Evolutionary conservation across 2,329 filamentous ascomycete genomes (phyloP).

Genomic region (Fusarium kyushuense): DNA sequence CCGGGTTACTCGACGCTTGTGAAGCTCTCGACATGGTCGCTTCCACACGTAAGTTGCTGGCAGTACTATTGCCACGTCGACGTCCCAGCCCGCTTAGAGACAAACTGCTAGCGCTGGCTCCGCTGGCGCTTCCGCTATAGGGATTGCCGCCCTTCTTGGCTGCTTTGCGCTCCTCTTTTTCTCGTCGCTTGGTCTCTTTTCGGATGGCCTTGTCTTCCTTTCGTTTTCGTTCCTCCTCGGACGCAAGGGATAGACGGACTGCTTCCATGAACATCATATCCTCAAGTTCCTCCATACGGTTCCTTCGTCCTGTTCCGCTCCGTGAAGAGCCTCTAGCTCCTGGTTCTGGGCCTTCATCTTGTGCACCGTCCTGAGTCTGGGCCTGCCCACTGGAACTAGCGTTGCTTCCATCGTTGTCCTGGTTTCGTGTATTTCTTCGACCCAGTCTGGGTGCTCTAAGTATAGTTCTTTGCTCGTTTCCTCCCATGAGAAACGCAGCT

Average conservation of each 20-base stretch:
- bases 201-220: slow-evolving; percentile 69
- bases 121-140: slow-evolving; percentile 53
- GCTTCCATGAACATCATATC: slow-evolving; percentile 99
- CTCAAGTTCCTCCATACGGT: slow-evolving; percentile 86
- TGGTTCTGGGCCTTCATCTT: slow-evolving; percentile 44
- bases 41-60: slow-evolving; percentile 71
- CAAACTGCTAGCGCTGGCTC: slow-evolving; percentile 72
- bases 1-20: slow-evolving; percentile 45
- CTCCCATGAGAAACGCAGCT: slow-evolving; percentile 89
- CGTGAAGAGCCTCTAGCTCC: slow-evolving; percentile 41
- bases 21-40: slow-evolving; percentile 62
- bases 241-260: slow-evolving; percentile 88
- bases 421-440: slow-evolving; percentile 64
- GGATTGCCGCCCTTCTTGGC: slow-evolving; percentile 68
- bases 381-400: slow-evolving; percentile 49
- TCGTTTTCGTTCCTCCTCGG: slow-evolving; percentile 91
- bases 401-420: slow-evolving; percentile 47
- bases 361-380: slow-evolving; percentile 21
- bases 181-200: slow-evolving; percentile 87
- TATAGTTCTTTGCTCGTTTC: slow-evolving; percentile 64
- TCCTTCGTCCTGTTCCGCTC: slow-evolving; percentile 51
- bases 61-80: slow-evolving; percentile 68
- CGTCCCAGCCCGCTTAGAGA: slow-evolving; percentile 71
- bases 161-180: slow-evolving; percentile 85
- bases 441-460: slow-evolving; percentile 65